Percentiles rank a stretch among this genome's conserved stretches.
phyloP scores from a whole-genome alignment of 441 rosid species.

The Gossypium lobatum region DNA sequence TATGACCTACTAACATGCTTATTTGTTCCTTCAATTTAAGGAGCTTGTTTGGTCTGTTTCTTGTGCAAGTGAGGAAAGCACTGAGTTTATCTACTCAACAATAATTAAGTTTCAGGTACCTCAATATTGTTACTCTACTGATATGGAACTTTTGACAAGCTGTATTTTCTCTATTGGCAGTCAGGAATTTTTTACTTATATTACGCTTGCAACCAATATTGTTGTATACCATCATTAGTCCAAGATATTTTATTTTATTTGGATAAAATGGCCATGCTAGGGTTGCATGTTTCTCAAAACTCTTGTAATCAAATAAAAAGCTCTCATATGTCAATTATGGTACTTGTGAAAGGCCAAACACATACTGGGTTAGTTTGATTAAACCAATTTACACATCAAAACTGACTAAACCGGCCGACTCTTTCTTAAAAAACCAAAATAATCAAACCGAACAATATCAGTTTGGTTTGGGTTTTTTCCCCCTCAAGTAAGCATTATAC shows the following conservation, averaged over 20 bases:
- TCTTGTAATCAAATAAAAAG: neutral
- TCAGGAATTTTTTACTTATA: neutral
- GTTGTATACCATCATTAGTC: neutral
- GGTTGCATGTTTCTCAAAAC: neutral
- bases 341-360: neutral
- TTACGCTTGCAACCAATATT: neutral
- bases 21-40: slow-evolving; percentile 29
- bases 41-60: slow-evolving; percentile 76
- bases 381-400: too few species aligned
- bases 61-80: slow-evolving; percentile 87
- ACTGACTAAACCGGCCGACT: too few species aligned
- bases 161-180: neutral
- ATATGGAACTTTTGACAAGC: neutral
- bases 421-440: too few species aligned
- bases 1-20: slow-evolving; percentile 11
- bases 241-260: neutral
- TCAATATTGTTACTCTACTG: neutral
- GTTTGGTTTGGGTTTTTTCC: too few species aligned
- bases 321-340: neutral
- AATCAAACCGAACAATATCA: too few species aligned
- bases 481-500: too few species aligned
- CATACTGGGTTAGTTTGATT: neutral
- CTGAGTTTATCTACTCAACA: slow-evolving; percentile 75
- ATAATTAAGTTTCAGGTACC: slow-evolving; percentile 84
- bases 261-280: neutral